Base-by-base conservation (phyloP, 1,284 basidiomycete species). In the Ustilago bromivora region DNA sequence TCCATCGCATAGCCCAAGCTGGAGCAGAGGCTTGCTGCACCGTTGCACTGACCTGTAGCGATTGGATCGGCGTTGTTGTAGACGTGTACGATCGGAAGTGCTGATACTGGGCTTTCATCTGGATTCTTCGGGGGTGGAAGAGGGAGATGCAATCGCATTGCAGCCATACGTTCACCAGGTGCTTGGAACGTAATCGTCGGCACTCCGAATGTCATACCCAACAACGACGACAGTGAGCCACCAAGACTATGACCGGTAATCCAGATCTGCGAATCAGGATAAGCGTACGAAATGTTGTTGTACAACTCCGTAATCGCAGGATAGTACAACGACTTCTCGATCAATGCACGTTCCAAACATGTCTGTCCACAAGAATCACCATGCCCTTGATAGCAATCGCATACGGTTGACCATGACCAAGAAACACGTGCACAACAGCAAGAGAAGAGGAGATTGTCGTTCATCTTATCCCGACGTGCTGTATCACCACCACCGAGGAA, bases 361-460 rank as follows among this genome's bases (percentile, higher is more conserved):
- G 90, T 88, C 83, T 92, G 89, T 78, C 94, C 91, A 87, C 96
- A 99, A 80, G 59, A 64, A 34, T 92, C 67, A 46, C 71, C 56
- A 43, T 79, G 67, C 12, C 66, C 71, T 19, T 76, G 63, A 87
- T 93, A 93, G 87, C 96, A 99, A 68, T 92, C 93, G 86, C 97
- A 99, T 6, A 98, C 96, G 0, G 95, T 91, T 49, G 92, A 91
- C 96, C 96, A 99, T 6, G 93, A 92, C 91, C 94, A 97, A 84
- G 94, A 94, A 31, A 99, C 91, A 19, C 91, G 89, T 0, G 97
- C 97, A 86, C 96, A 99, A 87, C 96, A 99, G 87, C 96, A 99
- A 61, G 95, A 98, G 87, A 98, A 99, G 62, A 98, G 88, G n/a
- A 99, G 86, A 80, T 98, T 98, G 87, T 98, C 95, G 87, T 98